Conservation (phyloP, 2,329 filamentous ascomycete genomes). For the Pyrenochaeta sp. region DNA sequence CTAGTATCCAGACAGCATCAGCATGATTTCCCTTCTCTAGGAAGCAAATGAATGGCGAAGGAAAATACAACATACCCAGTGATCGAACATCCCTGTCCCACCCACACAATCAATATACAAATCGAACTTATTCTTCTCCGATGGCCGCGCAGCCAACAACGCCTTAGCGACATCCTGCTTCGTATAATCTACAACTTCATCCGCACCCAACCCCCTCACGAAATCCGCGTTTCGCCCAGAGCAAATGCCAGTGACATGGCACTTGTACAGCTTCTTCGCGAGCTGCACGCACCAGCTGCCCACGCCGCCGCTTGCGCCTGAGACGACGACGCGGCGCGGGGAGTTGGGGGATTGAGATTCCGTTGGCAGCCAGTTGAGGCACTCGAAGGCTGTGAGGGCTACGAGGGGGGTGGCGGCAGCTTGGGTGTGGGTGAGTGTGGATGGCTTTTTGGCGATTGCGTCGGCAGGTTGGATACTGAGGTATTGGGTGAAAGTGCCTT, state of each 20-base stretch:
- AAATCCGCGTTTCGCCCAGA: constrained; percentile 56
- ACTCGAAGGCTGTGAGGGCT: constrained; percentile 47
- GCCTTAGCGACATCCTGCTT: constrained; percentile 38
- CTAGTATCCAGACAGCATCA: constrained; percentile 13
- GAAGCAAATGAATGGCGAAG: neutral
- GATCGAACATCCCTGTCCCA: constrained; percentile 55
- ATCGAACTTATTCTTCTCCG: constrained; percentile 49
- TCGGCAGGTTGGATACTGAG: constrained; percentile 26
- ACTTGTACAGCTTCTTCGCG: constrained; percentile 48
- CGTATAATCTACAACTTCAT: constrained; percentile 53
- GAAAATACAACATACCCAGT: constrained; percentile 22
- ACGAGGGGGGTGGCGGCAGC: constrained; percentile 48
- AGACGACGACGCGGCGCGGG: constrained; percentile 31
- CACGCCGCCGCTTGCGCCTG: constrained; percentile 42
- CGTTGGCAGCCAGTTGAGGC: constrained; percentile 35
- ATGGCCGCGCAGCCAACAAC: constrained; percentile 41
- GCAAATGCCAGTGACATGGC: constrained; percentile 58
- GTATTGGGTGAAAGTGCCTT: constrained; percentile 39
- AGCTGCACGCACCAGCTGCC: constrained; percentile 47
- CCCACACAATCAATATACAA: constrained; percentile 61
- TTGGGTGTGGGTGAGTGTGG: constrained; percentile 21
- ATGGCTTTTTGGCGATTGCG: constrained; percentile 34
- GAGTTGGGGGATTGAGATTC: constrained; percentile 7
- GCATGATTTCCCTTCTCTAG: neutral
- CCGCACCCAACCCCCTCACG: constrained; percentile 57